Percentiles rank a stretch among this genome's conserved stretches.
phyloP scores from a whole-genome alignment of 2,329 filamentous ascomycete genomes.

The Calycina herbarum region DNA sequence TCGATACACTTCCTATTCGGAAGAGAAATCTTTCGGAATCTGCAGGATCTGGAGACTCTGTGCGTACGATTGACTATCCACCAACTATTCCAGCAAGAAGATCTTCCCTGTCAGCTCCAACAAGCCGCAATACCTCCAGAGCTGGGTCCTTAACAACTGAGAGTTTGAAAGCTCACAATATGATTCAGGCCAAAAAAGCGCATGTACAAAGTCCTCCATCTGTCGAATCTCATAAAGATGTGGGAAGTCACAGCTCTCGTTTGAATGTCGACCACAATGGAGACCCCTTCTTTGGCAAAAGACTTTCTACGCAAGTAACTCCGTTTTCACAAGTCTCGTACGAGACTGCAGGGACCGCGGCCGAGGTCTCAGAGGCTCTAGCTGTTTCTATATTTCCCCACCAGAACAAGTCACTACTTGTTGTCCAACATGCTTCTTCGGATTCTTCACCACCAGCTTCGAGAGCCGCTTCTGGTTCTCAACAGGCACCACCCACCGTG shows the following conservation, averaged over 20 bases:
- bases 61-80: constrained; percentile 60
- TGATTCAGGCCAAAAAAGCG: constrained; percentile 29
- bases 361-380: constrained; percentile 62
- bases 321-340: constrained; percentile 63
- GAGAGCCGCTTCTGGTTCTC: constrained; percentile 20
- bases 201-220: constrained; percentile 8
- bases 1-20: constrained; percentile 41
- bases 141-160: constrained; percentile 58
- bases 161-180: constrained; percentile 57
- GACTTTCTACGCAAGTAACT: constrained; percentile 56
- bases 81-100: constrained; percentile 56
- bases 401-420: constrained; percentile 62
- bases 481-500: constrained; percentile 20
- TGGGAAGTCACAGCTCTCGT: constrained; percentile 20
- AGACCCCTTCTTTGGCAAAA: constrained; percentile 54
- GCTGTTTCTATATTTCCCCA: constrained; percentile 63
- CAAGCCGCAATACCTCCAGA: constrained; percentile 57
- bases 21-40: constrained; percentile 36
- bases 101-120: constrained; percentile 63
- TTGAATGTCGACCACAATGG: constrained; percentile 51
- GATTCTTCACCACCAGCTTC: constrained; percentile 20
- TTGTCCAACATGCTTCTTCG: constrained; percentile 45
- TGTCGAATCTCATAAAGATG: constrained; percentile 23
- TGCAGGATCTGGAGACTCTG: constrained; percentile 32
- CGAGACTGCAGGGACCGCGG: constrained; percentile 58